Base-by-base conservation (phyloP, 768 basidiomycete genomes). In the Favolaschia claudopus region DNA sequence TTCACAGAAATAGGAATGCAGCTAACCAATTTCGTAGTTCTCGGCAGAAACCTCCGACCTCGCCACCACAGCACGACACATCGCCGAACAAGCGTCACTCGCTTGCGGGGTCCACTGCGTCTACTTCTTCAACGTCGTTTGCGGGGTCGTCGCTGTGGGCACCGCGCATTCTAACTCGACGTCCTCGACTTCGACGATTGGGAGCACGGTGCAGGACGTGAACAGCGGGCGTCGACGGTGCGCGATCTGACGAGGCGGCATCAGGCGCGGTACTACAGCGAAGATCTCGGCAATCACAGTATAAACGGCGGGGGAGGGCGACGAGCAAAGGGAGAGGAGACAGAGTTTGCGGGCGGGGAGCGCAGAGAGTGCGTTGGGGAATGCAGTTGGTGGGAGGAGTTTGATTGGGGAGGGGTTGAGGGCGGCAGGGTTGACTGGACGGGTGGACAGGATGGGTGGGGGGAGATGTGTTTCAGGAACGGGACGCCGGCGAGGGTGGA, bases 381-480 rank as follows among this genome's bases (percentile, higher is more conserved):
- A n/a, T n/a, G n/a, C n/a, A n/a, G n/a, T n/a, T n/a, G 70, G 61
- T 15, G 80, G 84, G 12, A 73, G 89, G 55, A 87, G 82, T 64
- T 71, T 93, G 14, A 70, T 90, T 9, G 85, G 88, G 4, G 89
- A 92, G 70, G 86, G 85, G 15, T 67, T 93, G 56, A 80, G 87
- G 44, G 89, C 90, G 0, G 89, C 91, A 0, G 92, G 91, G 10
- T 75, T 92, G 44, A 70, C 70, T 10, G 42, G 20, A 32, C 53
- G 58, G 32, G 38, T 24, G 2, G 38, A 53, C n/a, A 58, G 39
- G n/a, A n/a, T n/a, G n/a, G n/a, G n/a, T n/a, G 13, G 66, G 50
- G 13, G 42, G 62, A 17, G 58, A 62, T 37, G 39, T 58, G 46
- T 62, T 57, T 38, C n/a, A n/a, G n/a, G n/a, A n/a, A n/a, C n/a